A percentile compares a stretch with the other conserved stretches of the same genome.
Evolutionary conservation across 179 eudicot genomes (phyloP).

Genomic region (Beta macrorhiza): DNA sequence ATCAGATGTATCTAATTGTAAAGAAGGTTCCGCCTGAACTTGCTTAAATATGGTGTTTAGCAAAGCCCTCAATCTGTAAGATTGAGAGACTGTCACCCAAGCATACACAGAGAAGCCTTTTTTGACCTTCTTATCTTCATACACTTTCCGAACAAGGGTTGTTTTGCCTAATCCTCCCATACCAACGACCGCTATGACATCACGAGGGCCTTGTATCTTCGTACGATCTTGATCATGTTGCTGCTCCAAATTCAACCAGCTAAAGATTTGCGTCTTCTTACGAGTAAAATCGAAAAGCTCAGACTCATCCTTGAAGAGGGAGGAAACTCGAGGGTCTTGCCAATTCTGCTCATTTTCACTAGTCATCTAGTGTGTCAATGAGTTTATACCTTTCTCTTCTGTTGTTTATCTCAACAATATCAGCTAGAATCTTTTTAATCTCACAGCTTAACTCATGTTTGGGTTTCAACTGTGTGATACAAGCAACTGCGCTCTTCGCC

Average conservation of each 20-base stretch:
- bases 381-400: neutral
- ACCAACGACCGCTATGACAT: neutral
- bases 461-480: neutral
- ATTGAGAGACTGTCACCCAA: too few relatives aligned
- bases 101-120: too few relatives aligned
- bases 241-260: neutral
- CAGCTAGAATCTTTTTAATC: neutral
- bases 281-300: conserved; percentile 3
- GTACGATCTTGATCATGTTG: too few relatives aligned
- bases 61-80: neutral
- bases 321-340: neutral
- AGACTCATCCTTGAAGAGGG: neutral
- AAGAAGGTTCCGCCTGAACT: neutral
- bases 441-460: neutral
- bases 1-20: neutral
- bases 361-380: neutral
- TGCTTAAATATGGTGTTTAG: conserved; percentile 9
- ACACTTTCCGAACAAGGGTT: conserved; percentile 1
- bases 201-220: too few relatives aligned
- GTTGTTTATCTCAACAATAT: neutral
- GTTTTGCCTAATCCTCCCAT: conserved; percentile 22
- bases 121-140: too few relatives aligned
- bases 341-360: neutral
- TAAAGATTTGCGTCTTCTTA: neutral
- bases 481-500: neutral